A percentile compares a stretch with the other conserved stretches of the same genome.
Evolutionary conservation across 495 filamentous ascomycete species (phyloP).

Genomic region (Margaritispora aquatica): DNA sequence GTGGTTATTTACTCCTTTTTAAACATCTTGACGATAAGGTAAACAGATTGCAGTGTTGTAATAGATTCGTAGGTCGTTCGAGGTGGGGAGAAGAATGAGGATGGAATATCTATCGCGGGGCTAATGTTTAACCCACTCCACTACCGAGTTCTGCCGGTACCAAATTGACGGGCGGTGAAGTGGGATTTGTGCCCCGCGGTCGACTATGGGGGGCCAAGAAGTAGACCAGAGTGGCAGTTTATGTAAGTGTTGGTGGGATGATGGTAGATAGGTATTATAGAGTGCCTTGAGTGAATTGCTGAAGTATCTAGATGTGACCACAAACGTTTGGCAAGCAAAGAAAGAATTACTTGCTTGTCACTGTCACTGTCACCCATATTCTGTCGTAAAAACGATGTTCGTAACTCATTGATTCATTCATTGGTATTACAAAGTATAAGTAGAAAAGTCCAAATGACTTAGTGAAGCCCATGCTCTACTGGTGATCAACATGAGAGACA

Average conservation of each 20-base stretch:
- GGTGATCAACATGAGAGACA: constrained; percentile 61
- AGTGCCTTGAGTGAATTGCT: too few relatives aligned
- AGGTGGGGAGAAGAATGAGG: background rate
- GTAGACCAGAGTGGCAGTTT: constrained; percentile 4
- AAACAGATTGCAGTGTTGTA: background rate
- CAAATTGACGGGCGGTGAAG: too few relatives aligned
- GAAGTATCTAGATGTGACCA: too few relatives aligned
- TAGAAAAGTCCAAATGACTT: background rate
- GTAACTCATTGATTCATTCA: background rate
- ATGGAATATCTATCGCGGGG: too few relatives aligned
- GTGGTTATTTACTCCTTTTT: constrained; percentile 73
- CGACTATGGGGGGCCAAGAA: background rate
- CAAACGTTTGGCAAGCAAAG: too few relatives aligned
- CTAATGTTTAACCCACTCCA: too few relatives aligned
- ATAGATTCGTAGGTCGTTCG: background rate
- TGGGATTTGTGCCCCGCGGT: constrained; percentile 16
- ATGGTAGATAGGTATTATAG: background rate
- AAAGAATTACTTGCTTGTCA: too few relatives aligned
- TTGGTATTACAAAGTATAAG: background rate
- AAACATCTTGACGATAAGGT: constrained; percentile 56
- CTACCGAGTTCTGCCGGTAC: too few relatives aligned
- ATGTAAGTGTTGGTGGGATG: background rate
- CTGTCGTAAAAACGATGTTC: background rate
- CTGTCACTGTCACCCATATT: too few relatives aligned
- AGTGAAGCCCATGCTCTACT: constrained; percentile 28